These are phyloP conservation scores for Kwoniella sp. DNA, from an alignment of 768 basidiomycete species.

Conservation along the genomic window DNA sequence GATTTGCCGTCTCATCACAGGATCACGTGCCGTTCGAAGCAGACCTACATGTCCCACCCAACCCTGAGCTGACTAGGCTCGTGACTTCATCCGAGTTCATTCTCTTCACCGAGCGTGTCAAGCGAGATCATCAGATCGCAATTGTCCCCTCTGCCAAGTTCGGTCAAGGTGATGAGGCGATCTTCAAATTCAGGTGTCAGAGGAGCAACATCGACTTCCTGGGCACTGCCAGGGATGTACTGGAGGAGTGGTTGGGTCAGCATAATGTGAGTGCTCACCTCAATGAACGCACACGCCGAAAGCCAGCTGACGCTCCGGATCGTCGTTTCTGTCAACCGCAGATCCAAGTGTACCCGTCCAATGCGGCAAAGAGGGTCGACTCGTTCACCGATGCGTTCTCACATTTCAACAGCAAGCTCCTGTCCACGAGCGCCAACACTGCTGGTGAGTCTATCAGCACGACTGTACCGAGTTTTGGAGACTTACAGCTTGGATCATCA, in stretches of 20 bases:
- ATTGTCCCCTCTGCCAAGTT: conserved; percentile 80
- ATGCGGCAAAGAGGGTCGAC: conserved; percentile 75
- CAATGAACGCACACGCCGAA: not conserved
- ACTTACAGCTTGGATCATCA: conserved; percentile 10
- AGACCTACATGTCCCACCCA: conserved; percentile 86
- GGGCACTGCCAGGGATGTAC: conserved; percentile 82
- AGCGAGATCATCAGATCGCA: conserved; percentile 89
- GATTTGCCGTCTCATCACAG: conserved; percentile 59
- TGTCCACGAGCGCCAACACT: conserved; percentile 71
- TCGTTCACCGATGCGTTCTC: conserved; percentile 95
- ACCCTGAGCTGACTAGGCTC: conserved; percentile 73
- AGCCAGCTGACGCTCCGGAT: no score
- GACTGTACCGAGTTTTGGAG: conserved; percentile 7
- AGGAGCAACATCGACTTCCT: conserved; percentile 92
- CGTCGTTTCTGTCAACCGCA: conserved; percentile 1
- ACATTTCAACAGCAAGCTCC: conserved; percentile 91
- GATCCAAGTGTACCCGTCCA: conserved; percentile 45
- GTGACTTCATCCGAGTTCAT: conserved; percentile 78
- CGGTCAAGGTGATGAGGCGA: conserved; percentile 70
- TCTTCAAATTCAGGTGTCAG: conserved; percentile 95
- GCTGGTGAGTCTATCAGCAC: conserved; percentile 62
- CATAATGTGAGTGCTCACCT: conserved; percentile 69
- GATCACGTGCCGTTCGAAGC: conserved; percentile 97
- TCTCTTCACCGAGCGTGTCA: conserved; percentile 83
- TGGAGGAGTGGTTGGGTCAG: conserved; percentile 84